These are phyloP conservation scores for Clavariopsis aquatica DNA, from an alignment of 495 filamentous ascomycete species.

Conservation along the genomic window DNA sequence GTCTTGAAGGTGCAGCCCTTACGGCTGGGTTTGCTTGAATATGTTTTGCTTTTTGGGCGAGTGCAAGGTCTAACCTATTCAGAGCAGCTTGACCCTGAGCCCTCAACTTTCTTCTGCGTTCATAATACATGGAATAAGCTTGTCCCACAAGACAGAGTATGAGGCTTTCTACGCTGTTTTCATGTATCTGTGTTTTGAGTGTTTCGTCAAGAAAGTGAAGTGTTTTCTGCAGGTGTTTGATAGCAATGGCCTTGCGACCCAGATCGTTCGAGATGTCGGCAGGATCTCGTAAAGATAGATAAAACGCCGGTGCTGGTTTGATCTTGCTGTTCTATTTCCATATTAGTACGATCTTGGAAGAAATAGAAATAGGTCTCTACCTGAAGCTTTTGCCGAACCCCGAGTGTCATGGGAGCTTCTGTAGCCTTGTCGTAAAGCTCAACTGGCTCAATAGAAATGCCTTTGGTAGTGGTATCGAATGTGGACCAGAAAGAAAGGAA, in stretches of 20 bases:
- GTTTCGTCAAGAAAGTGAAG: background rate
- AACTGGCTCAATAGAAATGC: slow-evolving; percentile 56
- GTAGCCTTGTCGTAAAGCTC: slow-evolving; percentile 45
- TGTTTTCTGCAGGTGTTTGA: slow-evolving; percentile 49
- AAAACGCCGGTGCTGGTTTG: slow-evolving; percentile 38
- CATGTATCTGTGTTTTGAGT: background rate
- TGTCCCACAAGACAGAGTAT: background rate
- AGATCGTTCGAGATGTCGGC: slow-evolving; percentile 59
- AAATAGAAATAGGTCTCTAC: background rate
- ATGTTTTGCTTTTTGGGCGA: background rate
- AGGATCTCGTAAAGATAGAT: slow-evolving; percentile 63
- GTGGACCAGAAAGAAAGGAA: slow-evolving; percentile 54
- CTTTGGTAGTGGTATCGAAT: slow-evolving; percentile 50
- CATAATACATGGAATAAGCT: background rate
- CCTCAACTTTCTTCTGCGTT: slow-evolving; percentile 5
- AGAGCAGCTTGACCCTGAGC: background rate
- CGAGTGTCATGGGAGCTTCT: slow-evolving; percentile 16
- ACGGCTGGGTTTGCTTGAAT: background rate
- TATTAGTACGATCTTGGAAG: background rate
- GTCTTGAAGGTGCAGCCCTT: background rate
- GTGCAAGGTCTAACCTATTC: background rate
- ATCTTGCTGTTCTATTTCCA: background rate
- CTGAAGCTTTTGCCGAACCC: slow-evolving; percentile 12
- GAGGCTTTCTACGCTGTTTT: slow-evolving; percentile 2
- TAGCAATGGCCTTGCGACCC: slow-evolving; percentile 47